Evolutionary conservation across 352 stramenopile genomes (phyloP), one percentile per base, ranked within the genome.

Genomic region (Phytopythium montanum): DNA sequence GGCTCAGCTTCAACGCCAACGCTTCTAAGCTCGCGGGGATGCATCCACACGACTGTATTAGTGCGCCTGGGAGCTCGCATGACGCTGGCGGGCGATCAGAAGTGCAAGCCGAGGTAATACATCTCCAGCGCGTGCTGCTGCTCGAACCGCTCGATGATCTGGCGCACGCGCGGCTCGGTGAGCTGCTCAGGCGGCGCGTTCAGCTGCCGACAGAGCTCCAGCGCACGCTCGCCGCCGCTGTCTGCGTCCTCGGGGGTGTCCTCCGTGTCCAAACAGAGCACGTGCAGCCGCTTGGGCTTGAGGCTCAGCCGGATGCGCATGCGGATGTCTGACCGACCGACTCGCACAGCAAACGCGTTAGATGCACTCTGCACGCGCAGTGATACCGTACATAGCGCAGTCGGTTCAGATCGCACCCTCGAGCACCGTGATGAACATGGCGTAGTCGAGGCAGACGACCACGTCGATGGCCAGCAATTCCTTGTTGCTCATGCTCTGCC

Each of bases 381-480:
- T n/a, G n/a, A n/a, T n/a, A n/a, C n/a, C n/a, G n/a, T n/a, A n/a
- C n/a, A n/a, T n/a, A n/a, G n/a, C n/a, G n/a, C n/a, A 7, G 31
- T 36, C 12, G 31, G 31, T 36, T 36, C 7, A 36, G 25, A 26
- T 53, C 61, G 54, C 42, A 86, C 75, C 76, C 65, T 92, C 79
- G 31, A 92, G 41, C 19, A 95, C 79, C 5, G 77, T 73, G 51
- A 92, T 66, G 50, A 90, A 95, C 54, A 95, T 85, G 59, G 64
- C 64, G 63, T 90, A 82, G 72, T 95, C 86, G 57, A 95, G 82
- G 61, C 85, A 94, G 29, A 95, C 64, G 45, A 92, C 72, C 38
- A 95, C 68, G 56, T 93, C 77, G 54, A 94, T 83, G 29, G 65
- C 59, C 34, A 70, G 46, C 29, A 94, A 61, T 39, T 92, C 77